Base-by-base conservation (phyloP, 2,329 filamentous ascomycete genomes). In the Fusarium sp. region DNA sequence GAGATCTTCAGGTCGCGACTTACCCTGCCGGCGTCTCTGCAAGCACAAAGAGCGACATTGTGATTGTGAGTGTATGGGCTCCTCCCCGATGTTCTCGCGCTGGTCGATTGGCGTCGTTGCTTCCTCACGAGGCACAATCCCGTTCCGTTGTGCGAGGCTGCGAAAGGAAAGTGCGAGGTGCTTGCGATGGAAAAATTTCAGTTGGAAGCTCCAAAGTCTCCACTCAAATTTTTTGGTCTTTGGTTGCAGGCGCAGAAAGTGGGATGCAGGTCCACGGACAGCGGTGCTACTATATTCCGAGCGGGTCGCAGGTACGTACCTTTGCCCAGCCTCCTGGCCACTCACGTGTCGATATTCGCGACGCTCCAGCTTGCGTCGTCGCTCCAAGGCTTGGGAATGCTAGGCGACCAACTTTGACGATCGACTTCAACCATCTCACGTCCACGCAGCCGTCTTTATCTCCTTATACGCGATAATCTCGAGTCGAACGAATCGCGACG, bases 41-140 rank as follows among this genome's bases (percentile, higher is more conserved):
- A 80, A 98, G 92, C 86, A 98, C 94, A 86, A 97, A 97, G 83
- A 97, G 92, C 86, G 93, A 93, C 94, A 97, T 97, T 76, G 77
- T 91, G 84, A 79, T 78, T 76, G 24, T 91, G 84, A 79, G 78
- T 76, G 24, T 65, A 63, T 76, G 63, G 72, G 66, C 68, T 77
- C 81, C 79, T 78, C 79, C 79, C 79, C 75, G 70, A 65, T 76
- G 76, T 67, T 78, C 73, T 79, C 80, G 79, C 79, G 77, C 77
- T 73, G 70, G 59, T 80, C 71, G 76, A 79, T 80, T 79, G 80
- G 73, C 61, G 74, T 79, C 77, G 74, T 78, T 69, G 71, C 74
- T 82, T 82, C 81, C 80, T 83, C 78, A 78, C 80, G 76, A 80
- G 76, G 79, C 81, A 79, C 82, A 81, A 81, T 82, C 81, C 80